Evolutionary conservation across 768 basidiomycete species (phyloP).

Genomic region (Cyathus striatus): DNA sequence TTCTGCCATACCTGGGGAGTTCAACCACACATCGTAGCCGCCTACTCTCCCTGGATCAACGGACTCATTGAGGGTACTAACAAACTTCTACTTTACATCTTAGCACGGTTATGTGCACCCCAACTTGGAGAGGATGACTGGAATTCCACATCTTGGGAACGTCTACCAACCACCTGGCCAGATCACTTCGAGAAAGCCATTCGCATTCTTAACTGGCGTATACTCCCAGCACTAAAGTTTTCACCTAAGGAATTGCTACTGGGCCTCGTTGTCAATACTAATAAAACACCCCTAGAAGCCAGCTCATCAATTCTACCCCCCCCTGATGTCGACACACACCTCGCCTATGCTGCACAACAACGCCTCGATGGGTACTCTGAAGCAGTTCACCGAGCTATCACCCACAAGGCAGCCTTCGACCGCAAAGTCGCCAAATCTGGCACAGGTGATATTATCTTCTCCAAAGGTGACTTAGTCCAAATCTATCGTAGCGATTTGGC

Average conservation of each 20-base stretch:
- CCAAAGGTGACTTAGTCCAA: conserved; percentile 11
- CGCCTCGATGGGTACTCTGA: conserved; percentile 20
- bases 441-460: conserved; percentile 16
- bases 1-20: conserved; percentile 16
- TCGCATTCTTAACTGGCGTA: conserved; percentile 4
- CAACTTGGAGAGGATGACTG: conserved; percentile 20
- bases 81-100: conserved; percentile 14
- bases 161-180: conserved; percentile 23
- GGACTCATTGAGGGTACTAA: conserved; percentile 17
- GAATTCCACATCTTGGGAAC: conserved; percentile 8
- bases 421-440: conserved; percentile 6
- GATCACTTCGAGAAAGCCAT: conserved; percentile 22
- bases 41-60: conserved; percentile 37
- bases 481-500: conserved; percentile 7
- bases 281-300: background rate
- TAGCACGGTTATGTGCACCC: conserved; percentile 26
- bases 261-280: conserved; percentile 14
- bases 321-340: conserved; percentile 11
- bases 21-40: conserved; percentile 13
- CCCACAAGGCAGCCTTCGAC: conserved; percentile 20
- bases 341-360: conserved; percentile 23
- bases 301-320: background rate
- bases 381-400: conserved; percentile 13
- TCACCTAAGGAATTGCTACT: conserved; percentile 15
- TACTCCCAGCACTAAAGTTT: conserved; percentile 8